Percentiles rank a stretch among this genome's conserved stretches.
These are phyloP conservation scores for Myxozyma melibiosi DNA, from an alignment of 805 yeast genomes.

Conservation along the genomic window DNA sequence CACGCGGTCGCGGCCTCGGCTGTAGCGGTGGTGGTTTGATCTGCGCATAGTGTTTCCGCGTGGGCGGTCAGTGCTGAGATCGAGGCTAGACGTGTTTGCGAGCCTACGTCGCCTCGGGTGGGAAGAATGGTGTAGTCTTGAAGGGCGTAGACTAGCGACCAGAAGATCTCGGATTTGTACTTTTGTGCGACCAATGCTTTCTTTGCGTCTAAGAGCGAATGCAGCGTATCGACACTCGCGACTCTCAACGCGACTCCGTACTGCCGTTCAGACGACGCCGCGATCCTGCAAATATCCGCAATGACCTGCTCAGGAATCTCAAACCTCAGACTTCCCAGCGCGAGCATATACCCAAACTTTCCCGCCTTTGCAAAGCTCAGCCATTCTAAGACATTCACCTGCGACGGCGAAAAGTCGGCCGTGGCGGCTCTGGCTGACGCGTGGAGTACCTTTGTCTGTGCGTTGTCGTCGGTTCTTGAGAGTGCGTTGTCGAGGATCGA, in stretches of 20 bases:
- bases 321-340: background rate
- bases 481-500: slow-evolving; percentile 27
- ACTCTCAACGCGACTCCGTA: slow-evolving; percentile 6
- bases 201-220: background rate
- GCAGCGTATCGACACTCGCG: slow-evolving; percentile 8
- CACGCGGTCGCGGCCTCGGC: slow-evolving; percentile 14
- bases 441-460: slow-evolving; percentile 1
- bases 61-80: slow-evolving; percentile 47
- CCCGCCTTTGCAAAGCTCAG: slow-evolving; percentile 11
- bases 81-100: slow-evolving; percentile 61
- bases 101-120: slow-evolving; percentile 87
- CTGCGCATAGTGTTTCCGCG: slow-evolving; percentile 1
- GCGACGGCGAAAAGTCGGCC: background rate
- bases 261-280: slow-evolving; percentile 1
- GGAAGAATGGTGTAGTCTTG: slow-evolving; percentile 78
- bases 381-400: slow-evolving; percentile 5
- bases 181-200: background rate
- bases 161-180: background rate
- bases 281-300: slow-evolving; percentile 5
- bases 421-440: slow-evolving; percentile 7
- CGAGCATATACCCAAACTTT: slow-evolving; percentile 18
- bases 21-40: no score
- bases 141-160: slow-evolving; percentile 43
- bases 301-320: background rate
- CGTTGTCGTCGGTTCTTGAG: slow-evolving; percentile 23